phyloP scores from a whole-genome alignment of 148 eudicot species.

The Fagopyrum tataricum region DNA sequence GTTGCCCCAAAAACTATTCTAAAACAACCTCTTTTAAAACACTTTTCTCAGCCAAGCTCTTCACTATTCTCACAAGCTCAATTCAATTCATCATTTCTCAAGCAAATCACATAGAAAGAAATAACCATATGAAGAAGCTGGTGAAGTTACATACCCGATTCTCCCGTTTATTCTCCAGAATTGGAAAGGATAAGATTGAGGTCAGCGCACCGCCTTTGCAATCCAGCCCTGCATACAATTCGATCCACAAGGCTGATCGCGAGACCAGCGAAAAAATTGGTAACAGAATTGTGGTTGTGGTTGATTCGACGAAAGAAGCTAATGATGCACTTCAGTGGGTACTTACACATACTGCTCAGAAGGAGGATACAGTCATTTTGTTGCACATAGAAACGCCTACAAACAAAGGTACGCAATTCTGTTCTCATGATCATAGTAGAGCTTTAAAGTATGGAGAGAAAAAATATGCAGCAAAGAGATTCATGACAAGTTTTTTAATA shows the following conservation, averaged over 20 bases:
- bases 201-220: slow-evolving; percentile 38
- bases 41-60: neutral
- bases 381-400: slow-evolving; percentile 48
- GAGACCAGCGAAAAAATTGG: slow-evolving; percentile 27
- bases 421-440: no score
- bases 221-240: slow-evolving; percentile 37
- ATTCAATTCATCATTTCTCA: neutral
- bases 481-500: neutral
- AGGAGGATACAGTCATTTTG: slow-evolving; percentile 52
- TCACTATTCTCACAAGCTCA: neutral
- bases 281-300: slow-evolving; percentile 64
- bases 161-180: slow-evolving; percentile 33
- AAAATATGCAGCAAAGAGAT: no score
- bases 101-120: neutral
- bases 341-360: slow-evolving; percentile 62
- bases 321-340: slow-evolving; percentile 77
- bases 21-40: neutral
- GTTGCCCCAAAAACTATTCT: neutral
- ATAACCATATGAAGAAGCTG: slow-evolving; percentile 13
- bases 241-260: slow-evolving; percentile 25
- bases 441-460: no score
- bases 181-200: slow-evolving; percentile 28
- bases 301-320: slow-evolving; percentile 68
- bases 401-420: slow-evolving; percentile 30
- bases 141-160: slow-evolving; percentile 20